These are phyloP conservation scores for Coemansia sp. DNA, from an alignment of 192 early-diverging fungal species.

Conservation along the genomic window DNA sequence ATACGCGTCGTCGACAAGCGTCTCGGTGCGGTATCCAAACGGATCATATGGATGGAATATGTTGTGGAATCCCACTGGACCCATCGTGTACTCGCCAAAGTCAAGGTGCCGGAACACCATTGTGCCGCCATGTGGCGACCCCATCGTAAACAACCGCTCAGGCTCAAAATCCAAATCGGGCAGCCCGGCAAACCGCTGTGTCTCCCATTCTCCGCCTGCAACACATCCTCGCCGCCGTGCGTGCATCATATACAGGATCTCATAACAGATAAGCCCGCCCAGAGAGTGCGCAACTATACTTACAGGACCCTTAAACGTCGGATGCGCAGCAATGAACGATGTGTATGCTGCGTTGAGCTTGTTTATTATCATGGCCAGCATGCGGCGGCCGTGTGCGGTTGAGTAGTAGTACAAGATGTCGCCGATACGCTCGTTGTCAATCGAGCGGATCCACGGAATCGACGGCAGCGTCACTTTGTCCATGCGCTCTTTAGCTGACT, in stretches of 20 bases:
- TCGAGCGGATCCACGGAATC: conserved; percentile 52
- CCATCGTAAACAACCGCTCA: conserved; percentile 32
- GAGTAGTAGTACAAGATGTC: conserved; percentile 54
- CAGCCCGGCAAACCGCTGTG: conserved; percentile 17
- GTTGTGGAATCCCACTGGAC: conserved; percentile 62
- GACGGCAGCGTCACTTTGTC: conserved; percentile 49
- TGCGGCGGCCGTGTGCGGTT: conserved; percentile 49
- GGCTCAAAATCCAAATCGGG: conserved; percentile 32
- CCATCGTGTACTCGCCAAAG: conserved; percentile 56
- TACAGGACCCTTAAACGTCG: conserved; percentile 62
- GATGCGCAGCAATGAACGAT: conserved; percentile 56
- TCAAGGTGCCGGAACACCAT: conserved; percentile 63
- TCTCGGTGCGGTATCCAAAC: conserved; percentile 70
- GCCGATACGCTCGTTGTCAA: conserved; percentile 51
- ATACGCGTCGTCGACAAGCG: conserved; percentile 57
- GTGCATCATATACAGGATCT: conserved; percentile 57
- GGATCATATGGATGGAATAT: conserved; percentile 77
- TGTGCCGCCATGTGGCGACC: conserved; percentile 56
- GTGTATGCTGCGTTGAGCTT: conserved; percentile 61
- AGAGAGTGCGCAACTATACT: conserved; percentile 66
- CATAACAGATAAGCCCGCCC: conserved; percentile 68
- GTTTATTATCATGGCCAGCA: conserved; percentile 55
- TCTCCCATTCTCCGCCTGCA: conserved; percentile 16
- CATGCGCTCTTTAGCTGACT: conserved; percentile 38
- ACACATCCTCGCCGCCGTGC: conserved; percentile 1